phyloP scores from a whole-genome alignment of 1,284 basidiomycete genomes.

The Sphagnurus paluster region DNA sequence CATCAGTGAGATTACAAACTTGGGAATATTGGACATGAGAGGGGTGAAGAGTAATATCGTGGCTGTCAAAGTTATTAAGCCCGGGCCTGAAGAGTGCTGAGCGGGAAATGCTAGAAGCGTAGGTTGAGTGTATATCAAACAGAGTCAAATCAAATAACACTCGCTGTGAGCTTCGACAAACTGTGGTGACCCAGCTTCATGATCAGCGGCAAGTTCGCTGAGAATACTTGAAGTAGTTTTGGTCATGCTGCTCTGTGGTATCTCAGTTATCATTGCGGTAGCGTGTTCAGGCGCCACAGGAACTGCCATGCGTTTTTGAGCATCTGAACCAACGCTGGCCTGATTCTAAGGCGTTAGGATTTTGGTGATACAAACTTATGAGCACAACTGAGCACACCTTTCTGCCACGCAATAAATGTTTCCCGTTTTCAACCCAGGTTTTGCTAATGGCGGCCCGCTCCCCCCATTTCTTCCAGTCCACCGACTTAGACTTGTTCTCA shows the following conservation, averaged over 20 bases:
- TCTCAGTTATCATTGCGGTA: background rate
- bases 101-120: conserved; percentile 54
- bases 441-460: conserved; percentile 46
- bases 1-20: conserved; percentile 44
- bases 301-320: no score
- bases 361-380: background rate
- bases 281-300: conserved; percentile 10
- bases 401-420: conserved; percentile 36
- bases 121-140: background rate
- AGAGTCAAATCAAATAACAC: conserved; percentile 17
- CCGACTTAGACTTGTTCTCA: conserved; percentile 12
- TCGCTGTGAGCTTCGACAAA: conserved; percentile 33
- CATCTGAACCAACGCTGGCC: conserved; percentile 12
- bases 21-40: conserved; percentile 45
- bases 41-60: conserved; percentile 55
- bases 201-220: no score
- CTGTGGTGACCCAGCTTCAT: background rate
- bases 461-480: conserved; percentile 60
- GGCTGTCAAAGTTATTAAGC: conserved; percentile 56
- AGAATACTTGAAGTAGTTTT: no score
- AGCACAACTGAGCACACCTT: conserved; percentile 31
- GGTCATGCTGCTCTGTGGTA: no score
- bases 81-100: conserved; percentile 53
- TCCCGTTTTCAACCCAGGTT: conserved; percentile 41
- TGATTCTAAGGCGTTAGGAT: background rate